Base-by-base conservation (phyloP, 495 filamentous ascomycete species). In the Xylaria curta region DNA sequence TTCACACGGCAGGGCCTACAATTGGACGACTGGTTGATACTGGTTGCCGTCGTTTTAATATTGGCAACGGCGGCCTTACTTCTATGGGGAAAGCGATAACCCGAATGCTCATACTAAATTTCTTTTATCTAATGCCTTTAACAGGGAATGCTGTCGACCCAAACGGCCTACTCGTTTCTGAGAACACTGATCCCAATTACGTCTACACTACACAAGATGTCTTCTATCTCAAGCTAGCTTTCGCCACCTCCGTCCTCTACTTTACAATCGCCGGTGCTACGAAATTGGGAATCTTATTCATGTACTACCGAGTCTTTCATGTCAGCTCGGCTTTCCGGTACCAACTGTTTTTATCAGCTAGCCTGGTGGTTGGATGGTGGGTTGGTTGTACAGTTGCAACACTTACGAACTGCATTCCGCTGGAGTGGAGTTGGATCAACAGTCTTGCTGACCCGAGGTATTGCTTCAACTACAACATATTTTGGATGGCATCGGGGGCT, bases 401-500 rank as follows among this genome's bases (percentile, higher is more conserved):
- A 13, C 38, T 77, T 6, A 67, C 60, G 21, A 74, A 66, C 46
- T 77, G 76, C 71, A 68, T 74, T 19, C 73, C 73, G 1, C 33
- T 72, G 12, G 33, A 67, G 36, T 67, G 64, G 66, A 33, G 42
- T 36, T 77, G 76, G 76, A 68, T 53, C 53, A 72, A 72, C 24
- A 58, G 38, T 42, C 13, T 68, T 15, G 51, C 40, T 8, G 73
- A 77, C 31, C 76, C 74, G 19, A 58, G 17, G 28, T 69, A 77
- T 5, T 81, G 80, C 58, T 76, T 78, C 65, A 69, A 82, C 61
- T 71, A 36, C 49, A 81, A 81, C 13, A 58, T 74, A 3, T 81
- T 78, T 59, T 81, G 76, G 75, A 46, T 76, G 59, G 75, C 66
- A 12, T 66, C 73, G 13, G 82, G 81, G 4, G 72, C 70, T 3